Base-by-base conservation (phyloP, 805 yeast species). In the Candida ortonii region DNA sequence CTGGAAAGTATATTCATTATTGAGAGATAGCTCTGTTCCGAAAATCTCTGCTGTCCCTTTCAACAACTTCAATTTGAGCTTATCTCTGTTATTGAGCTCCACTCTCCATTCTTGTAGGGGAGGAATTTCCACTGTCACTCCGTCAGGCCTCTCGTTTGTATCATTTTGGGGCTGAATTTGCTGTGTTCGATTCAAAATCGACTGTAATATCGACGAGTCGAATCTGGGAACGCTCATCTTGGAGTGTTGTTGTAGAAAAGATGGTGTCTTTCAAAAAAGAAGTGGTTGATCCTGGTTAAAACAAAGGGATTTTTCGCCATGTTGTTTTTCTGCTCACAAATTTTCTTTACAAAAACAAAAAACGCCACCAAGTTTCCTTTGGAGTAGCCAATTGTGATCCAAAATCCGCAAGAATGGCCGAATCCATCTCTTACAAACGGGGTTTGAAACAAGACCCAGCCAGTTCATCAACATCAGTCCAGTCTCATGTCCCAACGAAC, bases 21-120 rank as follows among this genome's bases (percentile, higher is more conserved):
- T 85, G 26, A 70, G 65, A 3, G 96, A 84, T 16, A 93, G 71
- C 56, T 93, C 99, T 3, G 96, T 86, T 16, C 98, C 99, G 59
- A 83, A 86, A 7, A 88, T 73, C 62, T 93, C 98, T 2, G 86
- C 96, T 2, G 79, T 70, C 3, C 98, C 99, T 2, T 66, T 62
- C 3, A 60, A 38, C 8, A 79, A 67, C 46, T 66, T 74, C 28
- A 84, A 51, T n/a, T 64, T 66, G 23, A 84, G 52, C 13, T 62
- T 61, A 12, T 73, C 65, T 18, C 44, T 46, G 27, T 68, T 69
- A 41, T 68, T 67, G 4, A 84, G 74, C 52, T 84, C 93, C 43
- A 84, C 71, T 34, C 94, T 65, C 93, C 94, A 84, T 61, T 86
- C 95, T 17, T 76, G 64, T 24, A 52, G 52, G 1, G 68, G 47